Evolutionary conservation across 2,329 filamentous ascomycete genomes (phyloP).

Genomic region (Aspergillus eucalypticola): DNA sequence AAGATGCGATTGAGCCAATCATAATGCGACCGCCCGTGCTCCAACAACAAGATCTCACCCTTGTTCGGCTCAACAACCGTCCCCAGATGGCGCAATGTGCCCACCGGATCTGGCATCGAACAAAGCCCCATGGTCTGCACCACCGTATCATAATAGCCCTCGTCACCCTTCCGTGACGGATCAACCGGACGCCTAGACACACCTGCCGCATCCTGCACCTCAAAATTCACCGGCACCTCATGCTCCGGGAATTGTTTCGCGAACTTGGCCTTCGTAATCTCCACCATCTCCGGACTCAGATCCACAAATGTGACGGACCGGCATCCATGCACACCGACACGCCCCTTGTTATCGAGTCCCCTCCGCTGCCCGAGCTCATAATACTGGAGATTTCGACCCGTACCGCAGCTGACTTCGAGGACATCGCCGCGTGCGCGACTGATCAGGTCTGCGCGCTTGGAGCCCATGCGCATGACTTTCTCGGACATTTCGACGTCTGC

Average conservation of each 20-base stretch:
- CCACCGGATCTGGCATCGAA: conserved; percentile 47
- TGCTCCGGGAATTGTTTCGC: conserved; percentile 36
- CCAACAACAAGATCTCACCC: conserved; percentile 50
- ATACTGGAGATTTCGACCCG: conserved; percentile 50
- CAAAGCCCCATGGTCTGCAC: conserved; percentile 55
- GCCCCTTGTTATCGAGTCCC: conserved; percentile 33
- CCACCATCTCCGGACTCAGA: conserved; percentile 51
- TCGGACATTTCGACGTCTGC: conserved; percentile 49
- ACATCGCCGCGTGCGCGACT: conserved; percentile 47
- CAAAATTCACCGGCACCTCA: conserved; percentile 32
- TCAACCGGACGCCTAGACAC: conserved; percentile 10
- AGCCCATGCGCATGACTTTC: conserved; percentile 43
- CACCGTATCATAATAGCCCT: conserved; percentile 47
- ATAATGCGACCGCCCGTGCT: conserved; percentile 52
- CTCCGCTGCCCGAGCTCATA: conserved; percentile 45
- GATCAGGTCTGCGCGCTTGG: conserved; percentile 45
- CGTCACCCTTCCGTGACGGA: conserved; percentile 1
- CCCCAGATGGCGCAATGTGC: conserved; percentile 44
- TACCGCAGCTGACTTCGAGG: conserved; percentile 53
- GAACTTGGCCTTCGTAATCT: conserved; percentile 48
- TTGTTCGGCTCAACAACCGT: conserved; percentile 40
- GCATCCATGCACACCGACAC: conserved; percentile 34
- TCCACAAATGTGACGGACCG: conserved; percentile 51
- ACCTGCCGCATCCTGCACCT: conserved; percentile 38
- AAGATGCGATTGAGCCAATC: conserved; percentile 50